Base-by-base conservation (phyloP, 2,329 filamentous ascomycete genomes). In the Fusarium tupiense region DNA sequence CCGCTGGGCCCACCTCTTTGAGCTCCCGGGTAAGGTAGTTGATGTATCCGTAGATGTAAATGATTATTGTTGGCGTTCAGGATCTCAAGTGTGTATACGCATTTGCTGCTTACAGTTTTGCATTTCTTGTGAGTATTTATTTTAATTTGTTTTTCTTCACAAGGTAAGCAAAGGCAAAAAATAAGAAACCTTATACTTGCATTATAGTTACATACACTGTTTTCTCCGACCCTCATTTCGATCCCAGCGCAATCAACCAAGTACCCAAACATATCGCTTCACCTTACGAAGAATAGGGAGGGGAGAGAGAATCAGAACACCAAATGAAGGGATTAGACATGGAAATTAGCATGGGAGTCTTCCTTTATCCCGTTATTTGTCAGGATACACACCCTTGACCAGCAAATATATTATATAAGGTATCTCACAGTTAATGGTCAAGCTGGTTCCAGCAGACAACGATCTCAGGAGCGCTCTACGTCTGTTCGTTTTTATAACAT, bases 1-100 rank as follows among this genome's bases (percentile, higher is more conserved):
- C 33, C 26, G 38, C 31, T 14, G 17, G 44, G 16, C 38, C 61
- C 60, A 50, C 64, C 50, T 24, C 26, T 38, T 67, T 59, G 37
- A 17, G 29, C n/a, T 69, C 37, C 44, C 40, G 67, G 67, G 65
- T 69, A 69, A 46, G 44, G 44, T 47, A 49, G 33, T 35, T 35
- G 33, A 35, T 16, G 33, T n/a, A n/a, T n/a, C n/a, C n/a, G n/a
- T 58, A 26, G 9, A 20, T 24, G 8, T 58, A 46, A 35, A 47
- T 26, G 17, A 24, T 24, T 8, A 33, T 35, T 20, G 19, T 33
- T 4, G 9, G 31, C 31, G 38, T 29, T 41, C 20, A 29, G 26
- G 20, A 41, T 29, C 19, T 17, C 14, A 31, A 56, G 24, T 41
- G 50, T 29, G 26, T n/a, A 40, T 37, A 29, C 22, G 24, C n/a